Evolutionary conservation across 139 green algal species (phyloP).

Genomic region (Medakamo hakoo): DNA sequence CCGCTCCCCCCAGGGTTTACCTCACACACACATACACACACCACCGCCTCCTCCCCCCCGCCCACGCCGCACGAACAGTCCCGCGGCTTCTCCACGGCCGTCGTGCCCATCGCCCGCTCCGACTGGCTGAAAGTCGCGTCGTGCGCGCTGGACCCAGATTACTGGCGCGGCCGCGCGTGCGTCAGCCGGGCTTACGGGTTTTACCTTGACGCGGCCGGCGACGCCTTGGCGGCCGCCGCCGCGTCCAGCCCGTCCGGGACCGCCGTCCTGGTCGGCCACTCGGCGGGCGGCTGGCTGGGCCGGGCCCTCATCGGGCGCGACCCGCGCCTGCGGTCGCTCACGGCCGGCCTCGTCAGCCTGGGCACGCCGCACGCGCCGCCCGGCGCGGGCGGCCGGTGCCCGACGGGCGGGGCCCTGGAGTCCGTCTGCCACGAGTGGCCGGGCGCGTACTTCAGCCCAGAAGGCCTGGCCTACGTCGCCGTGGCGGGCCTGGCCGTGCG

Average conservation of each 20-base stretch:
- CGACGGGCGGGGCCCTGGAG: constrained; percentile 42
- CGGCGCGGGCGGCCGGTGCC: constrained; percentile 11
- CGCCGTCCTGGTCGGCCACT: constrained; percentile 39
- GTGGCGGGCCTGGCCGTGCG: background rate
- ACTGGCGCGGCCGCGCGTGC: constrained; percentile 29
- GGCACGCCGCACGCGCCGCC: constrained; percentile 40
- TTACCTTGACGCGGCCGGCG: constrained; percentile 43
- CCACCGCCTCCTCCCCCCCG: no score
- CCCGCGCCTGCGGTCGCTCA: constrained; percentile 3
- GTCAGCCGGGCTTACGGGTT: constrained; percentile 31
- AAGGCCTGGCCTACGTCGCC: constrained; percentile 25
- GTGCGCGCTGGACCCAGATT: constrained; percentile 24
- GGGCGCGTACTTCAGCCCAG: constrained; percentile 41
- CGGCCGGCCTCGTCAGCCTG: constrained; percentile 33
- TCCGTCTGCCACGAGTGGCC: constrained; percentile 46
- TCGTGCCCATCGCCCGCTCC: constrained; percentile 24
- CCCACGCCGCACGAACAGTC: no score
- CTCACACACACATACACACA: no score
- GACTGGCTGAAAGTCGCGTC: constrained; percentile 36
- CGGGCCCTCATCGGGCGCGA: constrained; percentile 28
- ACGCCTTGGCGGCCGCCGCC: constrained; percentile 14
- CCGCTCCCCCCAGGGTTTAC: no score
- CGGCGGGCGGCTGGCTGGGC: constrained; percentile 51
- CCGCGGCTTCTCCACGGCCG: constrained; percentile 21
- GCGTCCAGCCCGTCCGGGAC: background rate